phyloP scores from a whole-genome alignment of 495 filamentous ascomycete genomes.

The Penicillium nucicola region DNA sequence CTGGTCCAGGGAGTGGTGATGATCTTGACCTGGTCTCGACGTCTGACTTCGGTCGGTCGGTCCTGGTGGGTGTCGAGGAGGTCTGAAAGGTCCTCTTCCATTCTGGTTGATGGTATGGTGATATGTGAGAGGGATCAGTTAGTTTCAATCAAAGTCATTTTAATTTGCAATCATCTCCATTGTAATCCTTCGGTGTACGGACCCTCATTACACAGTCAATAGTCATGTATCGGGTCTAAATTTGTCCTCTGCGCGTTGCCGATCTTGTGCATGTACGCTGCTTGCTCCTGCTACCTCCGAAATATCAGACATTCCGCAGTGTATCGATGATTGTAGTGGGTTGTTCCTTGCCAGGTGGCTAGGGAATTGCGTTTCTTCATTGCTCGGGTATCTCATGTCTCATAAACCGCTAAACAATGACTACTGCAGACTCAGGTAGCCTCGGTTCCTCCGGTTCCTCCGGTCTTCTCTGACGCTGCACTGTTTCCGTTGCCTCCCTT shows the following conservation, averaged over 20 bases:
- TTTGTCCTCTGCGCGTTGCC: too few species aligned
- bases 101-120: conserved; percentile 2
- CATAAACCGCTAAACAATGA: conserved; percentile 3
- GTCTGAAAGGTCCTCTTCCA: conserved; percentile 59
- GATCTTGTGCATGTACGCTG: too few species aligned
- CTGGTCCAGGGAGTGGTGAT: conserved; percentile 65
- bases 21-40: conserved; percentile 62
- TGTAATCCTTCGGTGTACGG: too few species aligned
- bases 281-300: too few species aligned
- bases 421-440: conserved; percentile 6
- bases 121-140: background rate
- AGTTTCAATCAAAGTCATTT: too few species aligned
- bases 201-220: too few species aligned
- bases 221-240: too few species aligned
- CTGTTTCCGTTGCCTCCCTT: conserved; percentile 13
- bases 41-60: conserved; percentile 62
- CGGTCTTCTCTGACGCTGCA: conserved; percentile 14
- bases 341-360: too few species aligned
- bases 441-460: conserved; percentile 14
- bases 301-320: too few species aligned
- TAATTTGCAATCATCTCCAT: too few species aligned
- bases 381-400: conserved; percentile 8
- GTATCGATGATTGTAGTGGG: too few species aligned
- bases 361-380: too few species aligned
- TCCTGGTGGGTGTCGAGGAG: conserved; percentile 65